Base-by-base conservation (phyloP, 1,139 yeast species). In the Entelexis sorbosivorans region DNA sequence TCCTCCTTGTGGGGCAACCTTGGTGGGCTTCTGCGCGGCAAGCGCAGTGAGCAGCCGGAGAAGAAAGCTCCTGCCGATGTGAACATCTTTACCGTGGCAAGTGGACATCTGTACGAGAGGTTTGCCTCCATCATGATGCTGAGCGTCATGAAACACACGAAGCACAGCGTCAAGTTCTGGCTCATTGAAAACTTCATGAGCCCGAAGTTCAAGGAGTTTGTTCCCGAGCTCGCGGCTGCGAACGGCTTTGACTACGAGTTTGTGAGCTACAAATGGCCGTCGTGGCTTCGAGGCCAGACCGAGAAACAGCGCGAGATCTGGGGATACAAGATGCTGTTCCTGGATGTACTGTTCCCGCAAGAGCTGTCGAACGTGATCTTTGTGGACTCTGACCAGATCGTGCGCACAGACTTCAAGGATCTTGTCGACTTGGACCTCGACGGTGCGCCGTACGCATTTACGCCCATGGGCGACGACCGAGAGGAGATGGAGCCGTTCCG, bases 211-310 rank as follows among this genome's bases (percentile, higher is more conserved):
- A 79, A 76, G 61, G 63, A 68, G 40, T 73, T 77, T 49, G 63
- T 87, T n/a, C 84, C 87, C 0, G 58, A 62, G n/a, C 63, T 88
- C 45, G 81, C 93, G 0, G 64, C 69, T n/a, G 63, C 75, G 49
- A 75, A 73, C 56, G 74, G 75, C 0, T 79, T 85, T 57, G 75
- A 80, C 45, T 85, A 81, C 60, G 89, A 87, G 61, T 68, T 85
- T 44, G 73, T 91, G 19, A 77, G 82, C 2, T 91, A 85, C 66
- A 82, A 83, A 58, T 91, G 98, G 98, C 98, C 98, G 11, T 67
- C 72, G 24, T 91, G 96, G 94, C 70, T 91, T 29, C 74, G 93
- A 44, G 73, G 73, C 1, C 97, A 91, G 66, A 65, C 80, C 32
- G 88, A 81, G 59, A 78, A 78, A 63, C 88, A 82, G 61, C 73